Base-by-base conservation (phyloP, 768 basidiomycete species). In the Russula dissimulans region DNA sequence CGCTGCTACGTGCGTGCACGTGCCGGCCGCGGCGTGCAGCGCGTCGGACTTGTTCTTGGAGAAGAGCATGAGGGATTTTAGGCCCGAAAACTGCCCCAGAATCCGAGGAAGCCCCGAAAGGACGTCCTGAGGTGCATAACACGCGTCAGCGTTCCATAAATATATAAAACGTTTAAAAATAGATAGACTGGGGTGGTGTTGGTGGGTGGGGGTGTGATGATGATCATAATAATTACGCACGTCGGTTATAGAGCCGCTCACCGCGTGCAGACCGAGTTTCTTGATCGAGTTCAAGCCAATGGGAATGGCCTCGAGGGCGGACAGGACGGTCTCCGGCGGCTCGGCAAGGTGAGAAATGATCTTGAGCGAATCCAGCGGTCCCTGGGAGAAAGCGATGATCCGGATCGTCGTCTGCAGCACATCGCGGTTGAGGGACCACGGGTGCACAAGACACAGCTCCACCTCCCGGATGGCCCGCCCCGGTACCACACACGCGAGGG, bases 371-470 rank as follows among this genome's bases (percentile, higher is more conserved):
- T 59, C 61, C 31, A 71, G 22, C 1, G 68, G 67, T 5, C 62
- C 57, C 17, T 56, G 62, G 3, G 70, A 69, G 48, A 60, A 67
- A 3, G 66, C 56, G 50, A 71, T 53, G 29, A 65, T 69, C 32
- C 50, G 55, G 22, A 65, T 64, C 15, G 67, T 60, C 45, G 64
- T 69, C 43, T 62, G 62, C 31, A 71, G 45, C 18, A 71, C 63
- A 5, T 69, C 68, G 17, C 63, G 58, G 39, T 61, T 69, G 50
- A 71, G 64, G 11, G 68, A 50, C 60, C 65, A 69, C 3, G 69
- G 67, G 26, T 69, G 65, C 47, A 65, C 53, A 38, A 71, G 59
- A 45, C 67, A 69, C 22, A 71, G 56, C 45, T 71, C 70, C 10
- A 70, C 68, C 42, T 67, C 66, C 31, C 52, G 50, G 14, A 71